Percentiles rank a stretch among this genome's conserved stretches.
These are phyloP conservation scores for Takashimella koratensis DNA, from an alignment of 1,284 basidiomycete genomes.

Conservation along the genomic window DNA sequence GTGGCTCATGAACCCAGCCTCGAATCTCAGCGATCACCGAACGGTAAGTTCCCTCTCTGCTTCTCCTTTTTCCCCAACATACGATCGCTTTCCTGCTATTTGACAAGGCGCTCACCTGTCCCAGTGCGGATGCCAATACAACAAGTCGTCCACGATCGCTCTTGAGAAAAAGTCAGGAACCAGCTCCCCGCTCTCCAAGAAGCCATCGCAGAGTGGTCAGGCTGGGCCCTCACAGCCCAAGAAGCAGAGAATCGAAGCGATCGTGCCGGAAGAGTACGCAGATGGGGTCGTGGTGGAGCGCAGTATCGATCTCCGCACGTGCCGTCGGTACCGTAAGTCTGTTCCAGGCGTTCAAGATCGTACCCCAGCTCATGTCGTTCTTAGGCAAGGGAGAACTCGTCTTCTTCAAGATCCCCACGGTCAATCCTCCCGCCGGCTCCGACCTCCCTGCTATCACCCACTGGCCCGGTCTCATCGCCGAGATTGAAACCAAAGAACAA, in stretches of 20 bases:
- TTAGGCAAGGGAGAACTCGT: slow-evolving; percentile 39
- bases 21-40: slow-evolving; percentile 26
- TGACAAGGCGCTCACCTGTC: not conserved
- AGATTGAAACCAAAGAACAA: slow-evolving; percentile 5
- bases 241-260: not conserved
- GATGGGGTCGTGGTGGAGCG: slow-evolving; percentile 11
- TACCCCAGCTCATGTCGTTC: no score
- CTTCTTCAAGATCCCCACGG: slow-evolving; percentile 31
- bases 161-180: slow-evolving; percentile 3
- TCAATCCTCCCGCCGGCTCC: slow-evolving; percentile 16
- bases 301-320: slow-evolving; percentile 11
- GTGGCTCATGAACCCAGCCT: slow-evolving; percentile 35
- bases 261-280: slow-evolving; percentile 6
- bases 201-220: not conserved
- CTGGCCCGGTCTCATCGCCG: slow-evolving; percentile 38
- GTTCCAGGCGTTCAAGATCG: no score
- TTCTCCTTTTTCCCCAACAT: not conserved
- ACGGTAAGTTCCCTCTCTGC: slow-evolving; percentile 12
- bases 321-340: slow-evolving; percentile 14
- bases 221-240: not conserved
- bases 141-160: slow-evolving; percentile 3
- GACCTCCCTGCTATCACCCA: slow-evolving; percentile 31
- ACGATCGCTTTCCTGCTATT: not conserved
- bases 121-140: slow-evolving; percentile 37
- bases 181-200: slow-evolving; percentile 3